A percentile compares a stretch with the other conserved stretches of the same genome.
Evolutionary conservation across 2,329 filamentous ascomycete genomes (phyloP).

Genomic region (Pezicula radicicola): DNA sequence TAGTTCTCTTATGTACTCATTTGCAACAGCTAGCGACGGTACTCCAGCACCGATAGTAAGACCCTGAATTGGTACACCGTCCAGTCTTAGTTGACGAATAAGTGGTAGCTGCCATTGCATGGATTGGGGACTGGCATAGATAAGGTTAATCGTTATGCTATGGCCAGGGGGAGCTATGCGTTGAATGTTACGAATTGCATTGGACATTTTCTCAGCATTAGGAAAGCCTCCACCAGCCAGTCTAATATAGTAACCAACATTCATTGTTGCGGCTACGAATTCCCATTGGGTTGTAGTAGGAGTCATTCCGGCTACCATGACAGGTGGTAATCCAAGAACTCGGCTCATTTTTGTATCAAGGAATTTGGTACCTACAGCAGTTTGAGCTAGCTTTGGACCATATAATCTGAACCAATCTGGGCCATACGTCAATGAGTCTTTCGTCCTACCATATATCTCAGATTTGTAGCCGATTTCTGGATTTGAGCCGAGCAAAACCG

Average conservation of each 20-base stretch:
- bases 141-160: slow-evolving; percentile 82
- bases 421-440: too few species aligned
- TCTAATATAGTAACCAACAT: slow-evolving; percentile 89
- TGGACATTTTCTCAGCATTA: slow-evolving; percentile 73
- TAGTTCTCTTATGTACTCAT: slow-evolving; percentile 86
- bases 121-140: slow-evolving; percentile 81
- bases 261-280: slow-evolving; percentile 89
- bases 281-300: slow-evolving; percentile 83
- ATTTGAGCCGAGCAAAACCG: slow-evolving; percentile 84
- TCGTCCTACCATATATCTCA: too few species aligned
- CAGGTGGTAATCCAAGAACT: slow-evolving; percentile 74
- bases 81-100: slow-evolving; percentile 69
- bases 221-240: slow-evolving; percentile 85
- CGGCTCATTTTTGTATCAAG: slow-evolving; percentile 94
- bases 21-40: slow-evolving; percentile 83
- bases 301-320: slow-evolving; percentile 91
- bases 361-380: slow-evolving; percentile 78
- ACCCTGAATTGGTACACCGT: slow-evolving; percentile 84
- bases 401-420: slow-evolving; percentile 61
- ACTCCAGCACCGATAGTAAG: slow-evolving; percentile 89
- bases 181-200: slow-evolving; percentile 77
- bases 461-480: slow-evolving; percentile 89
- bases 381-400: slow-evolving; percentile 81
- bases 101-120: slow-evolving; percentile 90
- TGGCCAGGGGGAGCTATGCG: slow-evolving; percentile 76